A percentile compares a stretch with the other conserved stretches of the same genome.
phyloP scores from a whole-genome alignment of 768 basidiomycete species.

The Auriscalpium vulgare region DNA sequence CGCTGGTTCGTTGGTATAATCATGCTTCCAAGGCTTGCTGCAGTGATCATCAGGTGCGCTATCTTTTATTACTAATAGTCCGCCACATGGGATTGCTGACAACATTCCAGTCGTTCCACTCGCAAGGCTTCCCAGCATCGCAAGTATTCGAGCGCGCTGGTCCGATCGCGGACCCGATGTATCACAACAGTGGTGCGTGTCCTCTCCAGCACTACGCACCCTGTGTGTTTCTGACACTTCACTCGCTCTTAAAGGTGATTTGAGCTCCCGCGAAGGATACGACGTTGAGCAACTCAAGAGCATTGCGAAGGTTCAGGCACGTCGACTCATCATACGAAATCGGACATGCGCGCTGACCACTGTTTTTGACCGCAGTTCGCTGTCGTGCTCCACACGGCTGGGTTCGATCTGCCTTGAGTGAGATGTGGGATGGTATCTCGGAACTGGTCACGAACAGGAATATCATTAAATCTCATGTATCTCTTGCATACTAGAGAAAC shows the following conservation, averaged over 20 bases:
- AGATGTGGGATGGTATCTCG: no score
- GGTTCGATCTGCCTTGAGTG: slow-evolving; percentile 20
- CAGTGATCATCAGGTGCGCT: slow-evolving; percentile 76
- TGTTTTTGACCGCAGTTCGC: slow-evolving; percentile 20
- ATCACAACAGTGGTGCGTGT: slow-evolving; percentile 67
- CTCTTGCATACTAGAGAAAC: no score
- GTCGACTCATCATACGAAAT: slow-evolving; percentile 11
- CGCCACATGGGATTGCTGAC: background rate
- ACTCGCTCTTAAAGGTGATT: slow-evolving; percentile 42
- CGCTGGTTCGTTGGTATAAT: background rate
- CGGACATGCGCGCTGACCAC: background rate
- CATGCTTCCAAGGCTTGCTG: slow-evolving; percentile 57
- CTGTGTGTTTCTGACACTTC: background rate
- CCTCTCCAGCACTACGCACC: background rate
- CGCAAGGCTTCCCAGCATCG: slow-evolving; percentile 79
- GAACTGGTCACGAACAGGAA: no score
- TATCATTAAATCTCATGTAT: no score
- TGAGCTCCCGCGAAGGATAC: slow-evolving; percentile 73
- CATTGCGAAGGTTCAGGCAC: slow-evolving; percentile 83
- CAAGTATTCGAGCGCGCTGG: slow-evolving; percentile 87
- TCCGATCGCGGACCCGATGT: slow-evolving; percentile 82
- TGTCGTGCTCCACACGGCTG: slow-evolving; percentile 29
- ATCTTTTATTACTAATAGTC: background rate
- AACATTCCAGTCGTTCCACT: slow-evolving; percentile 56
- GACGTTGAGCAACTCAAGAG: slow-evolving; percentile 75